A percentile compares a stretch with the other conserved stretches of the same genome.
Conservation (phyloP, 176 grass and related monocot species). For the Ampelocalamus luodianensis region DNA sequence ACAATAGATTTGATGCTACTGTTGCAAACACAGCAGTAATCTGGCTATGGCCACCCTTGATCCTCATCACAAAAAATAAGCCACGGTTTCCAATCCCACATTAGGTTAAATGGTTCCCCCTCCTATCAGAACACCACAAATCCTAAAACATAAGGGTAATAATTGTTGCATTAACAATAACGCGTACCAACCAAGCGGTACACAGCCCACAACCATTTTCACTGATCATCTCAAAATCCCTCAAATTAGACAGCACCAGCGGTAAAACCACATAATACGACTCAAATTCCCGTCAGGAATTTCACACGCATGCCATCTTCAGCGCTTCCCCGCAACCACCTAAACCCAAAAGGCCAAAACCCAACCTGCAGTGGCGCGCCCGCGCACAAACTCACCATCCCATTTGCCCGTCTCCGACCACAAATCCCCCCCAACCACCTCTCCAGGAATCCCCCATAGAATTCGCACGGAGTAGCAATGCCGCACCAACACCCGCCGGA, state of each 20-base stretch:
- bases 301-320: not conserved
- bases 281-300: not conserved
- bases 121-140: constrained; percentile 7
- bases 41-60: not conserved
- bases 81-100: not conserved
- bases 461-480: constrained; percentile 31
- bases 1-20: not conserved
- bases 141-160: constrained; percentile 12
- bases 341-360: constrained; percentile 27
- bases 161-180: not conserved
- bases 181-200: not conserved
- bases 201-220: constrained; percentile 33
- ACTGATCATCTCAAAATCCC: not conserved
- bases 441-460: not conserved
- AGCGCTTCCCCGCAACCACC: not conserved
- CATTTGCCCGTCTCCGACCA: not conserved
- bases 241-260: not conserved
- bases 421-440: constrained; percentile 1
- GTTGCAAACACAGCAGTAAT: not conserved
- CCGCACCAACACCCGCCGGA: not conserved
- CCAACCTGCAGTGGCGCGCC: not conserved
- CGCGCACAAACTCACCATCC: not conserved
- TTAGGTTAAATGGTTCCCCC: not conserved
- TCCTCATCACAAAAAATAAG: not conserved
- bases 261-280: not conserved